Percentiles rank a stretch among this genome's conserved stretches.
phyloP scores from a whole-genome alignment of 305 asterid genomes.

The Fraxinus sp. region DNA sequence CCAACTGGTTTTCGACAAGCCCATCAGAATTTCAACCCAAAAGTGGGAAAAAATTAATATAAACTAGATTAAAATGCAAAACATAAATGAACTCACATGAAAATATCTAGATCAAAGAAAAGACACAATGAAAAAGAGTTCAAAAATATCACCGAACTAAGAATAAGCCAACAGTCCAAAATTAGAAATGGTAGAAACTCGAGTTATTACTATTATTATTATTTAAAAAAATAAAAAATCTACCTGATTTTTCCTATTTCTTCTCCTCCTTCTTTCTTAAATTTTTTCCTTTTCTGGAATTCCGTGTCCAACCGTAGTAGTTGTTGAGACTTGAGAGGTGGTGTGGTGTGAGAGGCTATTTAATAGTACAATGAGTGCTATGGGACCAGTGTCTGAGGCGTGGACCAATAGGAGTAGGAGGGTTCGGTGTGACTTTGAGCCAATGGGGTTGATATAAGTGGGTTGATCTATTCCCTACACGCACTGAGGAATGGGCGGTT shows the following conservation, averaged over 20 bases:
- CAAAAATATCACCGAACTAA: background rate
- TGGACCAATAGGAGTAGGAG: constrained; percentile 55
- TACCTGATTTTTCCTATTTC: constrained; percentile 1
- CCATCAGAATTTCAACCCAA: background rate
- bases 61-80: background rate
- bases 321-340: background rate
- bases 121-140: background rate
- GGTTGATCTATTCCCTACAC: constrained; percentile 40
- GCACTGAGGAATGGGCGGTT: constrained; percentile 27
- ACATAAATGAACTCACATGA: background rate
- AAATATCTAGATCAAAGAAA: background rate
- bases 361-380: constrained; percentile 17
- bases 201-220: too few species aligned
- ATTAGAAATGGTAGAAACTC: background rate
- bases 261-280: background rate
- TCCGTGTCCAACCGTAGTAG: background rate
- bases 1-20: background rate
- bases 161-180: background rate
- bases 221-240: background rate
- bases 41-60: background rate
- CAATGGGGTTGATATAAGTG: constrained; percentile 40
- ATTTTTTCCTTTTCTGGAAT: constrained; percentile 11
- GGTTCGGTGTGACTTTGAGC: constrained; percentile 45
- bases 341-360: background rate
- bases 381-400: constrained; percentile 30